A percentile compares a stretch with the other conserved stretches of the same genome.
Conservation (phyloP, 768 basidiomycete species). For the Kwoniella dejecticola region DNA sequence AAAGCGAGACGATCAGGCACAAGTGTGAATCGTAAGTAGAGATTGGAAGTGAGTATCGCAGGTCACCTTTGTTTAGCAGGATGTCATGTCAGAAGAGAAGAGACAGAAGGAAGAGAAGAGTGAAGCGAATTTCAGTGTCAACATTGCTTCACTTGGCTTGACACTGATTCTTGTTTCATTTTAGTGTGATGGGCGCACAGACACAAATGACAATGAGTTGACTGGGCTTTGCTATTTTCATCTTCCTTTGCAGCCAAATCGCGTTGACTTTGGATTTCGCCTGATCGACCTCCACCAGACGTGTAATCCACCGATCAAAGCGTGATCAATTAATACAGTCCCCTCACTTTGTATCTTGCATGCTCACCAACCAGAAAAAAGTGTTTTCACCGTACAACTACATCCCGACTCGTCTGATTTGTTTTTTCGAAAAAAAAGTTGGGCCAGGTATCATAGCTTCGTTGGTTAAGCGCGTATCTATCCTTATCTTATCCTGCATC, state of each 20-base stretch:
- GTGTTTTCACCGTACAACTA: no score
- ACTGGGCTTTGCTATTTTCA: no score
- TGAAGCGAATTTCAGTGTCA: slow-evolving; percentile 5
- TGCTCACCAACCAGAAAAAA: slow-evolving; percentile 14
- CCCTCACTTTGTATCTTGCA: neutral
- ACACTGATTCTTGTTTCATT: neutral
- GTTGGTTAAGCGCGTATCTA: neutral
- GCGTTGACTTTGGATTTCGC: no score
- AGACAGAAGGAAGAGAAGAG: slow-evolving; percentile 13
- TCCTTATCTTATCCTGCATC: neutral
- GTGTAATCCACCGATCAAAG: no score
- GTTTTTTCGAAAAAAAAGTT: neutral
- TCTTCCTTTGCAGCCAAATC: no score
- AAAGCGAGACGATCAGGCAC: neutral
- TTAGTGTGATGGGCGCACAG: slow-evolving; percentile 2
- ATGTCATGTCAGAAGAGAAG: neutral
- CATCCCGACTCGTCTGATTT: slow-evolving; percentile 1
- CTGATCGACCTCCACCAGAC: slow-evolving; percentile 27
- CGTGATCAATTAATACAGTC: neutral
- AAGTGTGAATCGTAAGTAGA: no score
- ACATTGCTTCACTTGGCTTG: no score
- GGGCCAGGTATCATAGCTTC: neutral
- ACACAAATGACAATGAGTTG: no score
- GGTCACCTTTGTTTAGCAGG: no score
- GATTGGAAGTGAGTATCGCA: no score